Evolutionary conservation across 352 stramenopile genomes (phyloP), one percentile per base, ranked within the genome.

Genomic region (Blastocystis hominis): DNA sequence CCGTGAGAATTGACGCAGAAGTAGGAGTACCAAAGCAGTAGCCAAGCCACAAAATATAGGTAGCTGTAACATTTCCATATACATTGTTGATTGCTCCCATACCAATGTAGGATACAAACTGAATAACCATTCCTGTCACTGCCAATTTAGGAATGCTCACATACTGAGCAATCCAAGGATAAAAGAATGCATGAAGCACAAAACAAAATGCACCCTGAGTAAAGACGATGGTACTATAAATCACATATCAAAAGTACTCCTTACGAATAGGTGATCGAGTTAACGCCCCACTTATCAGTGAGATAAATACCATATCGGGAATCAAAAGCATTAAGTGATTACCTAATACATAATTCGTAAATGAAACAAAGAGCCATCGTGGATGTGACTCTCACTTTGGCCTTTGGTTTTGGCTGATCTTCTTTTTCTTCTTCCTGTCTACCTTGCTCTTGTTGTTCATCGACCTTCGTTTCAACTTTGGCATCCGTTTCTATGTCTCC

Each of bases 301-400:
- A 84, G 44, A 53, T 53, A 84, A 17, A 54, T 68, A 20, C 72
- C 72, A 68, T 84, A 84, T 9, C 72, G 72, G 20, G 72, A 84
- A 15, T 84, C 72, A 30, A 56, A 84, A 4, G 72, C 72, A 44
- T 68, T 84, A 3, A 68, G 20, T 7, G 54, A 38, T 53, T 53
- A 84, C 4, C 72, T 46, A 30, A 68, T 66, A 30, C 72, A 84
- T 46, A 84, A 84, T 42, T 84, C 72, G 13, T 40, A 84, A 13
- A 84, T 46, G 44, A 84, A 84, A 68, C 72, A 84, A 9, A 66
- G 10, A 24, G 44, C 13, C 72, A 84, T 84, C 6, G 68, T 24
- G 9, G 24, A 30, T 30, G 72, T 84, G 38, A 64, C 38, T 36
- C 50, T 63, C 54, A 61, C 34, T 15, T 30, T 9, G 24, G 24